phyloP scores from a whole-genome alignment of 192 early-diverging fungal genomes.

The Coemansia sp. region DNA sequence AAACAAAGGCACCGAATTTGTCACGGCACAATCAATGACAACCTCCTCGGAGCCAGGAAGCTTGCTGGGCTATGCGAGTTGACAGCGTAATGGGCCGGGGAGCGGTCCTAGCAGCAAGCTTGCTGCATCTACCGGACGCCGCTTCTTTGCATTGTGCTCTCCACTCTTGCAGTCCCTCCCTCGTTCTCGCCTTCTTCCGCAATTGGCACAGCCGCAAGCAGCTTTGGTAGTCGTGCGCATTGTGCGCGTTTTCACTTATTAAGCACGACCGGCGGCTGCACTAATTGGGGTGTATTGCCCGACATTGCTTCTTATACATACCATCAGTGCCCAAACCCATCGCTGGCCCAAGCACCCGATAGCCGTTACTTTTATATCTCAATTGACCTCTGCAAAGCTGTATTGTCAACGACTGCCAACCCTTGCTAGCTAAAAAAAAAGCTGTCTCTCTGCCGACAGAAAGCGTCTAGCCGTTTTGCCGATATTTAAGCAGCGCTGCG shows the following conservation, averaged over 20 bases:
- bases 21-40: background rate
- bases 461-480: background rate
- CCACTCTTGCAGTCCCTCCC: slow-evolving; percentile 18
- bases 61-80: background rate
- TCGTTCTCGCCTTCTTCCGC: background rate
- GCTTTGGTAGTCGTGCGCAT: background rate
- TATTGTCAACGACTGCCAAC: background rate
- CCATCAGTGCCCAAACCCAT: background rate
- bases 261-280: slow-evolving; percentile 1
- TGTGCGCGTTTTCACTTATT: slow-evolving; percentile 5
- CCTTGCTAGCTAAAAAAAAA: background rate
- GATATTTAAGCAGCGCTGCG: background rate
- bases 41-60: background rate
- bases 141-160: slow-evolving; percentile 16
- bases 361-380: background rate
- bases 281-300: background rate
- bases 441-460: background rate
- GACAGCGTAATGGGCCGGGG: slow-evolving; percentile 9
- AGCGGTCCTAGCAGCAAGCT: slow-evolving; percentile 1
- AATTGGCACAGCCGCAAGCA: background rate
- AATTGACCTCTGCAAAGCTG: background rate
- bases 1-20: background rate
- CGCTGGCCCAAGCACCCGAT: background rate
- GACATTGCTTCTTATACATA: background rate
- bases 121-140: background rate